Percentiles rank a stretch among this genome's conserved stretches.
These are phyloP conservation scores for Colletotrichum lupini DNA, from an alignment of 2,329 filamentous ascomycete species.

Conservation along the genomic window DNA sequence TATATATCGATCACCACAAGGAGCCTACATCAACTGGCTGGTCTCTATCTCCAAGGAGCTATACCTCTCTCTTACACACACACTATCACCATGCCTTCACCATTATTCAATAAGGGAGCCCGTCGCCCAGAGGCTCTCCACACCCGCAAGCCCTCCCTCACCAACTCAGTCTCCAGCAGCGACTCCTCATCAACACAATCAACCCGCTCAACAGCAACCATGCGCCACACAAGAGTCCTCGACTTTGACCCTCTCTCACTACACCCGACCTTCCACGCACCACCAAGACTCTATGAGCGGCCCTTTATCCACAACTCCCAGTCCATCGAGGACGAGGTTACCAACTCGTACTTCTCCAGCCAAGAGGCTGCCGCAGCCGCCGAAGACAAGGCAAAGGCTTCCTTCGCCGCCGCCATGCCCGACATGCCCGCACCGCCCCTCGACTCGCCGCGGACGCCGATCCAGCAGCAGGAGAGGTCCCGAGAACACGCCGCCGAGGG, in stretches of 20 bases:
- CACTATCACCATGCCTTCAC: slow-evolving; percentile 18
- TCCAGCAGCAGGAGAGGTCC: slow-evolving; percentile 22
- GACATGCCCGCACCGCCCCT: slow-evolving; percentile 27
- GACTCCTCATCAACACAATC: slow-evolving; percentile 34
- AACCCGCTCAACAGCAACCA: slow-evolving; percentile 27
- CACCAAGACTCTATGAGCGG: slow-evolving; percentile 35
- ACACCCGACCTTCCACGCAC: slow-evolving; percentile 37
- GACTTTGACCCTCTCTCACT: slow-evolving; percentile 36
- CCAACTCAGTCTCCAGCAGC: slow-evolving; percentile 36
- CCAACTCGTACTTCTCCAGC: slow-evolving; percentile 33
- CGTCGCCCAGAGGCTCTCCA: slow-evolving; percentile 31
- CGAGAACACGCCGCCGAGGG: slow-evolving; percentile 32
- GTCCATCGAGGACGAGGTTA: slow-evolving; percentile 29
- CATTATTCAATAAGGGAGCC: slow-evolving; percentile 7
- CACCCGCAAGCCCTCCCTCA: slow-evolving; percentile 36
- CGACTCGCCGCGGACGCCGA: slow-evolving; percentile 34
- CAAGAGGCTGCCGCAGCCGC: slow-evolving; percentile 13
- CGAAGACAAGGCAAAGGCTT: slow-evolving; percentile 7
- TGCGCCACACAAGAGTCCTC: slow-evolving; percentile 27
- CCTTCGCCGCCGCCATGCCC: slow-evolving; percentile 17
- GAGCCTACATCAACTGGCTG: slow-evolving; percentile 1
- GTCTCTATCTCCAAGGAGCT: neutral
- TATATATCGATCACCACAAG: neutral
- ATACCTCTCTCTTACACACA: neutral
- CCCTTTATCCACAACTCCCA: slow-evolving; percentile 35